Base-by-base conservation (phyloP, 345 rosid genomes). In the Luvunga scandens region DNA sequence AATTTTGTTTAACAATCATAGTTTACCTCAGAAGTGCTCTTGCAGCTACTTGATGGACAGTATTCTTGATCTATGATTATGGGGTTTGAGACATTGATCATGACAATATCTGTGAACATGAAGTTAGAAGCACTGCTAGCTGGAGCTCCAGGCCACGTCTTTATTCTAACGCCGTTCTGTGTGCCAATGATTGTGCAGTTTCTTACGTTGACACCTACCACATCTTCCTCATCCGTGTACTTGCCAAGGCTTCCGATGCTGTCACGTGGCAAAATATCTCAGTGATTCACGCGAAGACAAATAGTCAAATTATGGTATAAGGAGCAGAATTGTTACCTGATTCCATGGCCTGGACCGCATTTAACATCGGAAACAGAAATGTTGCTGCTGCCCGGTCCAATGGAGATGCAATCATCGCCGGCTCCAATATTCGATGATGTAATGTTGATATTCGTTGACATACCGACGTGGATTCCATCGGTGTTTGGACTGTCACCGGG, bases 401-500 rank as follows among this genome's bases (percentile, higher is more conserved):
- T 84, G 65, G 91, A 85, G 62, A 91, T 76, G 42, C 94, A 91
- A 65, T 91, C 92, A 53, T 91, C 92, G 21, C 94, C 94, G 0
- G 83, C 85, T 5, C 83, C 91, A 62, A 91, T 85, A 0, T 9
- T 77, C 2, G 90, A 84, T 19, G 86, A 80, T 22, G 72, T 25
- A 33, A 86, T 80, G 62, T 19, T 80, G 74, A 91, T 78, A 76
- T 86, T 83, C 4, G 60, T 77, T n/a, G 92, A 89, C 18, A 69
- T 48, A 73, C 88, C 77, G 2, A 87, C 63, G 69, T 91, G 92
- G 75, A 91, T 87, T 9, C 94, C 94, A 33, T 91, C 92, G 0
- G 93, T 91, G 82, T 89, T 91, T 4, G 94, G 94, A 83, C 94
- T 91, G 66, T 89, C 85, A 31, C 59, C 72, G 0, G 92, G 94